Percentiles rank a stretch among this genome's conserved stretches.
phyloP scores from a whole-genome alignment of 2,329 filamentous ascomycete species.

The Alternaria longipes region DNA sequence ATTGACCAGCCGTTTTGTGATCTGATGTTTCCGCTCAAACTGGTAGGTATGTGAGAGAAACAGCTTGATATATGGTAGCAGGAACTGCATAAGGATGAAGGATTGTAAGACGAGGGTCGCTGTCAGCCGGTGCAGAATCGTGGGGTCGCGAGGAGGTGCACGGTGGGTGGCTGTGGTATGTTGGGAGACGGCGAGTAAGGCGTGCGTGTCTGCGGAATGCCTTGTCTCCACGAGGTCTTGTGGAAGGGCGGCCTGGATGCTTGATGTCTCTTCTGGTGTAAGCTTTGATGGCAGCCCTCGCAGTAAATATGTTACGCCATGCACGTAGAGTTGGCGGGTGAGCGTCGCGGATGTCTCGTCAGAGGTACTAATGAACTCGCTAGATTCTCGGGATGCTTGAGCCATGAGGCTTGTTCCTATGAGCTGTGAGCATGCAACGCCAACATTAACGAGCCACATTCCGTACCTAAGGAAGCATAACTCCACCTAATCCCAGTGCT shows the following conservation, averaged over 20 bases:
- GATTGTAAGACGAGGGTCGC: constrained; percentile 66
- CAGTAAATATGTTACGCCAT: constrained; percentile 71
- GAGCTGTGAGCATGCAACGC: constrained; percentile 7
- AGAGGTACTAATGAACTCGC: constrained; percentile 36
- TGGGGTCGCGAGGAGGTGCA: constrained; percentile 42
- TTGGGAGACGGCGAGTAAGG: constrained; percentile 24
- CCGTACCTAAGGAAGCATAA: constrained; percentile 60
- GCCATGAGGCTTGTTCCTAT: constrained; percentile 59
- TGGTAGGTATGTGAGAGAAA: constrained; percentile 64
- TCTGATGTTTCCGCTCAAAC: constrained; percentile 72
- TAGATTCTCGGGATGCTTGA: constrained; percentile 58
- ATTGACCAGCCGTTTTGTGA: constrained; percentile 67
- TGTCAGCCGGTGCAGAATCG: constrained; percentile 67
- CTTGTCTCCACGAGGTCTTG: constrained; percentile 28
- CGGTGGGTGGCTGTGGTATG: constrained; percentile 14
- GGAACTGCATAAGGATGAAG: constrained; percentile 67
- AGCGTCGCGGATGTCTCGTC: constrained; percentile 55
- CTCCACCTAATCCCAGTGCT: constrained; percentile 60
- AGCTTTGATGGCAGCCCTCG: constrained; percentile 68
- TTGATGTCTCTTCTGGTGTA: constrained; percentile 62
- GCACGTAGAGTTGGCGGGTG: constrained; percentile 70
- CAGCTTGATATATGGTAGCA: constrained; percentile 68
- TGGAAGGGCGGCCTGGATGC: constrained; percentile 63
- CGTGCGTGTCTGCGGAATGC: constrained; percentile 23
- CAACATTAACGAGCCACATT: neutral